Evolutionary conservation across 352 stramenopile genomes (phyloP).

Genomic region (Phytophthora hybrid): DNA sequence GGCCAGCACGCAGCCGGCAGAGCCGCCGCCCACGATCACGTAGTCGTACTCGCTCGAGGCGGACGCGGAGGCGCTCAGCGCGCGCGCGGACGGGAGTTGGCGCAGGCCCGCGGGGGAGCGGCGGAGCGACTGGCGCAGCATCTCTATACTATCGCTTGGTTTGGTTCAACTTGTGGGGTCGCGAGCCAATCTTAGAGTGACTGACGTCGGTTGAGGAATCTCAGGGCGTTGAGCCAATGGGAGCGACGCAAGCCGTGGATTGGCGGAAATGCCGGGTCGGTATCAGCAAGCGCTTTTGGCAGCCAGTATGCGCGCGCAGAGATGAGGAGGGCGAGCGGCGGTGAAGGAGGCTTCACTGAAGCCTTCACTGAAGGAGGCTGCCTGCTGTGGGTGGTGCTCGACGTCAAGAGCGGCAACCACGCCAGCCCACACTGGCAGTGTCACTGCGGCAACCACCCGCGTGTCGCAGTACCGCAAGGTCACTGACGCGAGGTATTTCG

Average conservation of each 20-base stretch:
- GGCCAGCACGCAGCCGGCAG: conserved; percentile 92
- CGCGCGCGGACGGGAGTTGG: background rate
- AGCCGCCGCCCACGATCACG: conserved; percentile 93
- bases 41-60: conserved; percentile 81
- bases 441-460: too few relatives aligned
- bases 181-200: conserved; percentile 30
- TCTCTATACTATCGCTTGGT: background rate
- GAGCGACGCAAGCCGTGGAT: background rate
- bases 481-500: background rate
- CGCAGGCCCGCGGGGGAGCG: background rate
- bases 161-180: conserved; percentile 32
- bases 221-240: conserved; percentile 12
- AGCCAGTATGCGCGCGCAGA: conserved; percentile 24
- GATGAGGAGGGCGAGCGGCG: conserved; percentile 5
- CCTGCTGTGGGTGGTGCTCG: too few relatives aligned
- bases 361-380: conserved; percentile 1
- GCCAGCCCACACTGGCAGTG: too few relatives aligned
- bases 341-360: too few relatives aligned
- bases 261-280: conserved; percentile 9
- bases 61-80: background rate
- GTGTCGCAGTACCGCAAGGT: conserved; percentile 11
- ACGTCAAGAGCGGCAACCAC: too few relatives aligned
- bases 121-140: conserved; percentile 38
- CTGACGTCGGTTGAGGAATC: background rate
- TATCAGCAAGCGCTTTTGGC: background rate